Conservation (phyloP, 129 eudicot species). For the Erigeron canadensis region DNA sequence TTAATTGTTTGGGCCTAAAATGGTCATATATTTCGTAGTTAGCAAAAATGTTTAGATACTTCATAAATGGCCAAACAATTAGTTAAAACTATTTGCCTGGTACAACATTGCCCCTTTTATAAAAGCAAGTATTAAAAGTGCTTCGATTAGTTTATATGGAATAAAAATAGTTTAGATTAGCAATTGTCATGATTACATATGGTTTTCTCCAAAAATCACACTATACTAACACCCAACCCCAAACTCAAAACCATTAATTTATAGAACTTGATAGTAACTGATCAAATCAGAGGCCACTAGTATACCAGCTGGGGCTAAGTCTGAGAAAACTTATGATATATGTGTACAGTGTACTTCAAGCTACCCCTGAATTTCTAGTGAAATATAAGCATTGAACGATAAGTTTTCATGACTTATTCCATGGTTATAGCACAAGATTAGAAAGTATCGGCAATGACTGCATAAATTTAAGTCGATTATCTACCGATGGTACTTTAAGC, state of each 20-base stretch:
- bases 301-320: neutral
- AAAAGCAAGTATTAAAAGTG: neutral
- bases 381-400: slow-evolving; percentile 2
- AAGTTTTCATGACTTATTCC: slow-evolving; percentile 5
- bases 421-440: neutral
- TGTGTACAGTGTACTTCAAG: slow-evolving; percentile 5
- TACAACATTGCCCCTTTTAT: slow-evolving; percentile 13
- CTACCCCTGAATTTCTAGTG: neutral
- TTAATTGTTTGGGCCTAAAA: neutral
- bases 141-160: neutral
- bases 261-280: neutral
- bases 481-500: neutral
- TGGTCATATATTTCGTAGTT: neutral
- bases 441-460: neutral
- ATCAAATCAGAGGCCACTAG: neutral
- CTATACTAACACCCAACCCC: neutral
- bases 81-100: neutral
- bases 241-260: neutral
- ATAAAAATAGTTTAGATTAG: neutral
- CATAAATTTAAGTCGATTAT: neutral
- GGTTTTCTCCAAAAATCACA: neutral
- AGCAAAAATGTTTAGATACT: neutral
- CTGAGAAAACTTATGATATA: neutral
- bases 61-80: neutral
- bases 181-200: neutral